phyloP scores from a whole-genome alignment of 1,139 yeast genomes.

The Candida frijolesensis region DNA sequence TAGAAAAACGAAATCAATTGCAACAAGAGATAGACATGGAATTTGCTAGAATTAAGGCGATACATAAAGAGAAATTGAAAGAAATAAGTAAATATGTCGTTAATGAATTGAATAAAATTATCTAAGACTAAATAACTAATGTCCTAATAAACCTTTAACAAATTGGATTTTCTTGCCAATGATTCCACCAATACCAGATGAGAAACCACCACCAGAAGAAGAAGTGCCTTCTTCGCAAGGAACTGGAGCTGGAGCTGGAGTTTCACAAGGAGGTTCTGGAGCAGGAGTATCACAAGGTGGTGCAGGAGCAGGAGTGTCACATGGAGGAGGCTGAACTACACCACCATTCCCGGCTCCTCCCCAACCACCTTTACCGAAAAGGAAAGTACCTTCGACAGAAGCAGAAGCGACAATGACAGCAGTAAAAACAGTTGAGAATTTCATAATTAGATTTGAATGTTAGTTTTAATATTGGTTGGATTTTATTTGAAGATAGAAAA shows the following conservation, averaged over 20 bases:
- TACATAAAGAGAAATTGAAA: constrained; percentile 11
- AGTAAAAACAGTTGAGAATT: constrained; percentile 2
- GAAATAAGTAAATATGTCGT: constrained; percentile 13
- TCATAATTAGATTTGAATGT: neutral
- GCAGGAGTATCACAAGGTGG: constrained; percentile 4
- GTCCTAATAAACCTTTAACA: constrained; percentile 1
- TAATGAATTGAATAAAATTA: constrained; percentile 14
- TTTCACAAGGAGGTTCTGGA: neutral
- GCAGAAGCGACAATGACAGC: constrained; percentile 1
- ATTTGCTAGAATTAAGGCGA: constrained; percentile 14
- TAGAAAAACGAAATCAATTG: constrained; percentile 16
- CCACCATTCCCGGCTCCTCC: neutral
- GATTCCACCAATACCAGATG: neutral
- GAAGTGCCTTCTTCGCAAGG: neutral
- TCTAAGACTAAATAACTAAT: neutral
- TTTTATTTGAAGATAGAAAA: neutral
- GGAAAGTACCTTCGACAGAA: neutral
- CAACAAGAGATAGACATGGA: constrained; percentile 18
- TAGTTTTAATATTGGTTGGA: neutral
- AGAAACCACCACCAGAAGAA: neutral
- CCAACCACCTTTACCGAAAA: neutral
- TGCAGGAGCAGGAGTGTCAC: constrained; percentile 4
- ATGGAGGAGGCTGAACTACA: constrained; percentile 1
- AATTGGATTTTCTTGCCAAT: constrained; percentile 3
- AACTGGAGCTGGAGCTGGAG: neutral